Conservation (phyloP, 2,329 filamentous ascomycete species). For the Pleoardoris graminearum region DNA sequence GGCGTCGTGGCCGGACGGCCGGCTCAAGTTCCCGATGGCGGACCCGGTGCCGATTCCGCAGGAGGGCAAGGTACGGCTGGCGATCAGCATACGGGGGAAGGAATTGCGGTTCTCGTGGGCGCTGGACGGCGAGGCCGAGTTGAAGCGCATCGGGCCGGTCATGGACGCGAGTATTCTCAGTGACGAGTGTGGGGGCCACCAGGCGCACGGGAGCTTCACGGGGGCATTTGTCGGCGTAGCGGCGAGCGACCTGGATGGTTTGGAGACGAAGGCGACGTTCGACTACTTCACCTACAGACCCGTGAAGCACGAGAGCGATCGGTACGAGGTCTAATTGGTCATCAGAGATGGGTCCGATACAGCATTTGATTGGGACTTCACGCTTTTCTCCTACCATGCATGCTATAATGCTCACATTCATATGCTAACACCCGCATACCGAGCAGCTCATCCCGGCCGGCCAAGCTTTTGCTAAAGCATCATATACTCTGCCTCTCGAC, state of each 20-base stretch:
- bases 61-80: conserved; percentile 59
- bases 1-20: conserved; percentile 58
- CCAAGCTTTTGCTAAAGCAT: too few species aligned
- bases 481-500: background rate
- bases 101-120: conserved; percentile 62
- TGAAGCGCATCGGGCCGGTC: conserved; percentile 58
- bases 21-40: conserved; percentile 50
- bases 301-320: conserved; percentile 33
- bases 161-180: conserved; percentile 63
- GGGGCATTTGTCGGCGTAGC: conserved; percentile 53
- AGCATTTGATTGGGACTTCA: too few species aligned
- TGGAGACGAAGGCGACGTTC: conserved; percentile 31
- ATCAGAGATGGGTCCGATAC: background rate
- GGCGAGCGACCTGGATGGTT: conserved; percentile 39
- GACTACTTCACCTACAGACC: conserved; percentile 41
- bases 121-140: conserved; percentile 48
- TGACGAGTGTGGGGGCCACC: conserved; percentile 66
- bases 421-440: too few species aligned
- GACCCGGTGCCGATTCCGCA: conserved; percentile 56
- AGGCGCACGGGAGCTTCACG: conserved; percentile 65
- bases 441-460: too few species aligned
- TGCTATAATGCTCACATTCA: too few species aligned
- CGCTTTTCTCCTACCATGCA: too few species aligned
- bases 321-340: conserved; percentile 30
- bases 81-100: conserved; percentile 56